Evolutionary conservation across 345 rosid genomes (phyloP).

Genomic region (Conringia planisiliqua): DNA sequence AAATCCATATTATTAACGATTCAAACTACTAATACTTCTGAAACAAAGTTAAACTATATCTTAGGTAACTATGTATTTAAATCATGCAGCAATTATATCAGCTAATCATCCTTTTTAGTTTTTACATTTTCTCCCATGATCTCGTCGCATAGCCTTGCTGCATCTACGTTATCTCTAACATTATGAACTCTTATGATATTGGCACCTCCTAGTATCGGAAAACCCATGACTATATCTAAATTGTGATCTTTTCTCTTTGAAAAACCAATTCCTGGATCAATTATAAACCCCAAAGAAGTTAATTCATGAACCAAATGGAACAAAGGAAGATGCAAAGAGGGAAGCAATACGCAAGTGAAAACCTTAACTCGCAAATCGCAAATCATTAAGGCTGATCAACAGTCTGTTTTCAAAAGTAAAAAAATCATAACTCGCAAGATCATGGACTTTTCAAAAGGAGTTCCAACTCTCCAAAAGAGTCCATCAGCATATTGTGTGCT

Average conservation of each 20-base stretch:
- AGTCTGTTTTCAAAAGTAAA: too few relatives aligned
- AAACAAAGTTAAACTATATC: neutral
- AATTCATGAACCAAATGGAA: too few relatives aligned
- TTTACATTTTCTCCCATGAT: constrained; percentile 32
- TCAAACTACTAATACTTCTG: neutral
- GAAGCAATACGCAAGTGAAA: too few relatives aligned
- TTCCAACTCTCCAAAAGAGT: too few relatives aligned
- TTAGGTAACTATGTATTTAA: neutral
- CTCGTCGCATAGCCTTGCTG: constrained; percentile 59
- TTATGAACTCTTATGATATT: constrained; percentile 80
- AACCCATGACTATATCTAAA: constrained; percentile 53
- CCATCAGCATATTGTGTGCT: too few relatives aligned
- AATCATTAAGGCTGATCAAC: too few relatives aligned
- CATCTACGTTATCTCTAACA: constrained; percentile 64
- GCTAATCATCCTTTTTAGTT: neutral
- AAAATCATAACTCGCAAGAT: too few relatives aligned
- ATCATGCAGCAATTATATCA: neutral
- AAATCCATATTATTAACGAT: neutral
- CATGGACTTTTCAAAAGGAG: too few relatives aligned
- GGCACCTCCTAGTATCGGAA: constrained; percentile 65
- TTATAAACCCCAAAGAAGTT: too few relatives aligned
- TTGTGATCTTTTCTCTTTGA: constrained; percentile 63
- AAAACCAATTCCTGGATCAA: constrained; percentile 83
- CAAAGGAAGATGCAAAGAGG: too few relatives aligned
- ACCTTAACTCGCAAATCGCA: too few relatives aligned